phyloP scores from a whole-genome alignment of 73 alveolate species.

The Blepharisma stoltei region DNA sequence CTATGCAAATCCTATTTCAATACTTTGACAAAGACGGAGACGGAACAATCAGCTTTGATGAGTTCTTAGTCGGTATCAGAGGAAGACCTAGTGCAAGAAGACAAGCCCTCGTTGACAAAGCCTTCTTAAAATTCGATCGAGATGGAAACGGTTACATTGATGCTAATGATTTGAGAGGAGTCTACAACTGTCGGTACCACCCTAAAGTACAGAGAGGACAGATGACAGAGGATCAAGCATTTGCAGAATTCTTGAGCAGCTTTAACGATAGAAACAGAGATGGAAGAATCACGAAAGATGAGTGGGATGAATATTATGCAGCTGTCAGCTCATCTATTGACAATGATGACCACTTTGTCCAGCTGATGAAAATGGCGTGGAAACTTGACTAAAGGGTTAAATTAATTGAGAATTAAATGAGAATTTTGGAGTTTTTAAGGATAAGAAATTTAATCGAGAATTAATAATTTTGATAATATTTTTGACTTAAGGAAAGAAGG shows the following conservation, averaged over 20 bases:
- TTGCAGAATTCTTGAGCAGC: constrained; percentile 77
- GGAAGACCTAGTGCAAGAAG: constrained; percentile 90
- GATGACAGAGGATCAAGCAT: constrained; percentile 90
- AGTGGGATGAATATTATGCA: constrained; percentile 95
- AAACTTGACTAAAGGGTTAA: constrained; percentile 46
- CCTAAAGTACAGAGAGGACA: constrained; percentile 91
- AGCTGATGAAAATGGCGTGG: constrained; percentile 95
- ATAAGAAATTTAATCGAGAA: too few species aligned
- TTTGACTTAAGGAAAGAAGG: too few species aligned
- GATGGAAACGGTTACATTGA: constrained; percentile 86
- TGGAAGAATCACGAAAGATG: constrained; percentile 86
- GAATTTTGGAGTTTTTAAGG: too few species aligned
- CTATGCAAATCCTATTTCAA: constrained; percentile 63
- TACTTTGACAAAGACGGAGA: constrained; percentile 82
- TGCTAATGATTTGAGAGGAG: constrained; percentile 87
- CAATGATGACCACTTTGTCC: constrained; percentile 95
- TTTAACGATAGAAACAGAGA: constrained; percentile 87
- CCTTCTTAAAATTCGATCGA: constrained; percentile 89
- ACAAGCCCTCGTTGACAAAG: constrained; percentile 84
- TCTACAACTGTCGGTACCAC: constrained; percentile 76
- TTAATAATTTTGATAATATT: too few species aligned
- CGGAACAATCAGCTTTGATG: constrained; percentile 84
- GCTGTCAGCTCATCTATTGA: constrained; percentile 91
- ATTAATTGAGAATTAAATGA: too few species aligned
- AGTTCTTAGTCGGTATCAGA: constrained; percentile 83